Evolutionary conservation across 2,329 filamentous ascomycete species (phyloP).

Genomic region (Phoma sp.): DNA sequence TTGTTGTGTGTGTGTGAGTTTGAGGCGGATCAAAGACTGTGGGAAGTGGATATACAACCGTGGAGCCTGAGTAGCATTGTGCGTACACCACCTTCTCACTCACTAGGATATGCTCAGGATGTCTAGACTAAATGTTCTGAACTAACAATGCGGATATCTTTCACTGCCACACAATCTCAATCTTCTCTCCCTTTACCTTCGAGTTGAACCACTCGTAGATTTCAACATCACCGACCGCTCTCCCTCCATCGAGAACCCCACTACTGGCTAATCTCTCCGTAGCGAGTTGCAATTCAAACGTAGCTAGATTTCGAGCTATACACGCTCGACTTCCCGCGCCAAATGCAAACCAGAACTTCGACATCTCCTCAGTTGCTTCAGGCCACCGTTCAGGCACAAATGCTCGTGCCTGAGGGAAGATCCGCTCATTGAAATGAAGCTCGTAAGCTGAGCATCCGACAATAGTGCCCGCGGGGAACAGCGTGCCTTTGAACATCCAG

Average conservation of each 20-base stretch:
- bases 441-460: constrained; percentile 40
- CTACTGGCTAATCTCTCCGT: constrained; percentile 52
- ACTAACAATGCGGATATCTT: not conserved
- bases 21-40: too few species aligned
- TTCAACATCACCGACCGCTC: constrained; percentile 50
- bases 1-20: too few species aligned
- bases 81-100: too few species aligned
- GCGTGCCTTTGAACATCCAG: constrained; percentile 33
- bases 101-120: too few species aligned
- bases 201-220: constrained; percentile 65
- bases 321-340: constrained; percentile 40
- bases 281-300: constrained; percentile 33
- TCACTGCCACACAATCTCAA: constrained; percentile 45
- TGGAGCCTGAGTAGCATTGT: too few species aligned
- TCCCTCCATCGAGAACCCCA: constrained; percentile 55
- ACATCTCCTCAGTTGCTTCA: constrained; percentile 35
- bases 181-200: constrained; percentile 57
- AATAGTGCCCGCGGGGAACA: constrained; percentile 31
- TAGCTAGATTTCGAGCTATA: constrained; percentile 41
- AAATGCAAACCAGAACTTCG: constrained; percentile 42
- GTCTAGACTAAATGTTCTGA: too few species aligned
- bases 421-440: constrained; percentile 29
- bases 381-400: constrained; percentile 46
- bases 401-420: constrained; percentile 24
- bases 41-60: too few species aligned